Evolutionary conservation across 2,329 filamentous ascomycete species (phyloP).

Genomic region (Coleophoma cylindrospora): DNA sequence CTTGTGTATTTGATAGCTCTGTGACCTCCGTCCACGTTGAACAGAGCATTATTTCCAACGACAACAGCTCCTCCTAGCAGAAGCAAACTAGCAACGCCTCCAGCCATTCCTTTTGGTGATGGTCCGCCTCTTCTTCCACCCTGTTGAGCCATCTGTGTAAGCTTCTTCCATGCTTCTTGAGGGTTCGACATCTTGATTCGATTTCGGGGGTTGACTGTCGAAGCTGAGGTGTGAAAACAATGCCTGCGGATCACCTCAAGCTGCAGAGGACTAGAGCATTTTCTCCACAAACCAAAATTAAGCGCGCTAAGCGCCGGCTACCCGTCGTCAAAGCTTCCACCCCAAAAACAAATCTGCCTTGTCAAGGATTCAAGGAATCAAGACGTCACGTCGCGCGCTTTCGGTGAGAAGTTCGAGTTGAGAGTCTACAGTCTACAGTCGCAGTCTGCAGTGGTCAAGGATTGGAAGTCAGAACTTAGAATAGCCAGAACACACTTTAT

Average conservation of each 20-base stretch:
- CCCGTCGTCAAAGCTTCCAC: background rate
- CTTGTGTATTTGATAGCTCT: slow-evolving; percentile 98
- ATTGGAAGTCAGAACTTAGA: slow-evolving; percentile 17
- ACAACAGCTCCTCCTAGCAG: slow-evolving; percentile 48
- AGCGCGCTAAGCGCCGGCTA: background rate
- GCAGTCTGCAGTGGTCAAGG: background rate
- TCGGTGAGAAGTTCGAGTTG: too few relatives aligned
- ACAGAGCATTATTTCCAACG: slow-evolving; percentile 53
- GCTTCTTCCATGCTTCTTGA: slow-evolving; percentile 59
- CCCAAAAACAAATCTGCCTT: background rate
- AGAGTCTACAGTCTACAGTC: too few relatives aligned
- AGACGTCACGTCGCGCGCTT: background rate
- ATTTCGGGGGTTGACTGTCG: slow-evolving; percentile 4
- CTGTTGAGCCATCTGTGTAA: slow-evolving; percentile 55
- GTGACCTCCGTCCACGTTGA: slow-evolving; percentile 95
- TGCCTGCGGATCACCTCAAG: background rate
- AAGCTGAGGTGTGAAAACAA: slow-evolving; percentile 4
- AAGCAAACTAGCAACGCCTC: slow-evolving; percentile 47
- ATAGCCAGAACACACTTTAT: slow-evolving; percentile 27
- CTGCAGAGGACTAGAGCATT: slow-evolving; percentile 1
- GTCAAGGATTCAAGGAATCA: background rate
- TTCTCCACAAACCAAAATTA: background rate
- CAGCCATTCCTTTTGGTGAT: slow-evolving; percentile 44
- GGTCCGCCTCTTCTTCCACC: slow-evolving; percentile 41
- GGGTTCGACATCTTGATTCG: slow-evolving; percentile 41